phyloP scores from a whole-genome alignment of 2,329 filamentous ascomycete species.

The Gnomoniopsis smithogilvyi region DNA sequence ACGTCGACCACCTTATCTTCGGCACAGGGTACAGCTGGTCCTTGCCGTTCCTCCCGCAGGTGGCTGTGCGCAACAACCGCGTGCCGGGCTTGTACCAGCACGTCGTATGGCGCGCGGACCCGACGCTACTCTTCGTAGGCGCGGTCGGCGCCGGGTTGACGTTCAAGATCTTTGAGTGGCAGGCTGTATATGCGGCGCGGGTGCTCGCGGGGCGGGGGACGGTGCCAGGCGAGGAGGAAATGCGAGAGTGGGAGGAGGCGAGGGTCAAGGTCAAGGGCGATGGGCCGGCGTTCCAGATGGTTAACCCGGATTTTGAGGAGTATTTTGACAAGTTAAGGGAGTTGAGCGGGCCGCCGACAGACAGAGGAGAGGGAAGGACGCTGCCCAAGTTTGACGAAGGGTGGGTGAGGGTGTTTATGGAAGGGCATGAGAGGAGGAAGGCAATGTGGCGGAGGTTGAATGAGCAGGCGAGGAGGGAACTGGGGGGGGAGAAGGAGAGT shows the following conservation, averaged over 20 bases:
- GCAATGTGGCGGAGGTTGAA: conserved; percentile 56
- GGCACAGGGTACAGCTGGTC: conserved; percentile 66
- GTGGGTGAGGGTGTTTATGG: conserved; percentile 50
- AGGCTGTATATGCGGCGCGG: conserved; percentile 59
- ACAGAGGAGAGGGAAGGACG: conserved; percentile 39
- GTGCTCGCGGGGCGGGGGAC: conserved; percentile 51
- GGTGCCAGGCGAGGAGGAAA: conserved; percentile 47
- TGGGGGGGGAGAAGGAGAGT: background rate
- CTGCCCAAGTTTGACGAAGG: conserved; percentile 41
- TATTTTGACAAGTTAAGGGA: conserved; percentile 58
- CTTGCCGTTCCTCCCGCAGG: conserved; percentile 54
- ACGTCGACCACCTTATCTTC: conserved; percentile 62
- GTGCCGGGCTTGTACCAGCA: conserved; percentile 56
- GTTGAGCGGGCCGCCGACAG: conserved; percentile 43
- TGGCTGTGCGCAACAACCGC: conserved; percentile 51
- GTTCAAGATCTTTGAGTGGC: conserved; percentile 68
- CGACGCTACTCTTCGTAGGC: conserved; percentile 55
- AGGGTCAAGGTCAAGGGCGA: conserved; percentile 53
- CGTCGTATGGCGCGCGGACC: conserved; percentile 52
- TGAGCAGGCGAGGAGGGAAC: conserved; percentile 27
- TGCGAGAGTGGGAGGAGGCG: conserved; percentile 54
- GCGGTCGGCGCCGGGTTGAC: conserved; percentile 57
- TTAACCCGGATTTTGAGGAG: conserved; percentile 61
- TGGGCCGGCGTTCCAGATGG: conserved; percentile 50
- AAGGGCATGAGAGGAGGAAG: conserved; percentile 53